These are phyloP conservation scores for Telopea speciosissima DNA, from an alignment of 177 flowering plant genomes.

Conservation along the genomic window DNA sequence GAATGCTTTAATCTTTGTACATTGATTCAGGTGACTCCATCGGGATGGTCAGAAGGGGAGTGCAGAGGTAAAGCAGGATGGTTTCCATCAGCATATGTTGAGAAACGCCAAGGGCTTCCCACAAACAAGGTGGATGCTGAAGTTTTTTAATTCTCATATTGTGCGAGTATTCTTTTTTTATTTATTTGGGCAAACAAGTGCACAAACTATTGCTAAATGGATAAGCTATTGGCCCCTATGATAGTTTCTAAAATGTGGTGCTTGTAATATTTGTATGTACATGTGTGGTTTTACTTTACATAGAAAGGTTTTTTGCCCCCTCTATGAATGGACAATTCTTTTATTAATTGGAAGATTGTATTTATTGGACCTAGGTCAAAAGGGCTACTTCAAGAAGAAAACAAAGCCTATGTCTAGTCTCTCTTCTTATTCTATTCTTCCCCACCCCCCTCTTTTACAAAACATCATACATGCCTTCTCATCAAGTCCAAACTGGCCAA, in stretches of 20 bases:
- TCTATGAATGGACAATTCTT: background rate
- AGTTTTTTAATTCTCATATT: constrained; percentile 24
- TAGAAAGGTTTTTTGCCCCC: background rate
- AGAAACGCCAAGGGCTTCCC: constrained; percentile 77
- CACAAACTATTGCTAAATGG: background rate
- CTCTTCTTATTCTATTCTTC: background rate
- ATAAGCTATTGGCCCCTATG: background rate
- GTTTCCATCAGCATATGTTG: constrained; percentile 87
- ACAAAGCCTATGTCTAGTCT: too few relatives aligned
- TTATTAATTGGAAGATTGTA: background rate
- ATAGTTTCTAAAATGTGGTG: background rate
- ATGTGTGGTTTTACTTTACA: background rate
- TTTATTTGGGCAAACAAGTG: background rate
- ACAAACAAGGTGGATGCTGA: constrained; percentile 35
- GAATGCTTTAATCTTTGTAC: background rate
- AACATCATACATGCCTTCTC: background rate
- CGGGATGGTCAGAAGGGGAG: constrained; percentile 99
- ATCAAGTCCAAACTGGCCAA: background rate
- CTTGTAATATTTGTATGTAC: background rate
- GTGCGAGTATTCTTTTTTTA: background rate
- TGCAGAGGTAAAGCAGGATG: constrained; percentile 92
- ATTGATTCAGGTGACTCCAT: constrained; percentile 51
- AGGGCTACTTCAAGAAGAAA: too few relatives aligned
- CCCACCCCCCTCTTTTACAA: background rate
- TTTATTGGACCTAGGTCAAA: too few relatives aligned